Percentiles rank a stretch among this genome's conserved stretches.
These are phyloP conservation scores for Pythium brachiatum DNA, from an alignment of 352 stramenopile species.

Conservation along the genomic window DNA sequence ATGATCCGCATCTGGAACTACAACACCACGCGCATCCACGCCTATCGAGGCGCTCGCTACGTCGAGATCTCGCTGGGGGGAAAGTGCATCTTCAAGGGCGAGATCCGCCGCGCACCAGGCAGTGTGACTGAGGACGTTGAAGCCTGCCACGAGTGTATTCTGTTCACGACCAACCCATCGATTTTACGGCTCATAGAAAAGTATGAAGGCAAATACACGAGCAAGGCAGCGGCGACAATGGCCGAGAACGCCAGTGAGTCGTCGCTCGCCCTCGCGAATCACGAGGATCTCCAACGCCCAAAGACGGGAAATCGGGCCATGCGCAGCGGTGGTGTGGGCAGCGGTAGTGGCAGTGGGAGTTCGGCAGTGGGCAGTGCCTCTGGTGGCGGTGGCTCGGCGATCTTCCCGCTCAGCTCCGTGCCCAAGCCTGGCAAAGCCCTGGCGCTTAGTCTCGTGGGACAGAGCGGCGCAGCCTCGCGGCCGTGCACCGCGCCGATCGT, in stretches of 20 bases:
- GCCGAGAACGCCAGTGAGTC: background rate
- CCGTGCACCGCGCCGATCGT: conserved; percentile 65
- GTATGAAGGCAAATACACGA: conserved; percentile 51
- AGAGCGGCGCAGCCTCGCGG: conserved; percentile 19
- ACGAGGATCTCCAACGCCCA: conserved; percentile 34
- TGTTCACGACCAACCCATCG: conserved; percentile 76
- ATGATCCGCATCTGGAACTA: conserved; percentile 91
- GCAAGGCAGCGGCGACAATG: conserved; percentile 16
- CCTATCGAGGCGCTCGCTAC: conserved; percentile 63
- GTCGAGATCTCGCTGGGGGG: conserved; percentile 63
- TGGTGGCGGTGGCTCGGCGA: background rate
- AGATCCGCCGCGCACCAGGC: conserved; percentile 69
- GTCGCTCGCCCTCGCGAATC: background rate
- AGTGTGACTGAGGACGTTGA: conserved; percentile 56
- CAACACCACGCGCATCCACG: conserved; percentile 80
- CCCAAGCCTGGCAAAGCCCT: conserved; percentile 34
- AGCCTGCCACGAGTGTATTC: conserved; percentile 75
- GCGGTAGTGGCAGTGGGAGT: background rate
- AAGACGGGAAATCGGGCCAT: conserved; percentile 51
- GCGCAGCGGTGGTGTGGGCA: conserved; percentile 21
- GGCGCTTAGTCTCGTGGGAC: conserved; percentile 14
- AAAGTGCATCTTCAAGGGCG: conserved; percentile 74
- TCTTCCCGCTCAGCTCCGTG: conserved; percentile 39
- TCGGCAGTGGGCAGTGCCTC: background rate
- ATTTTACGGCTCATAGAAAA: conserved; percentile 83